Base-by-base conservation (phyloP, 2,329 filamentous ascomycete species). In the Xylaria sp. region DNA sequence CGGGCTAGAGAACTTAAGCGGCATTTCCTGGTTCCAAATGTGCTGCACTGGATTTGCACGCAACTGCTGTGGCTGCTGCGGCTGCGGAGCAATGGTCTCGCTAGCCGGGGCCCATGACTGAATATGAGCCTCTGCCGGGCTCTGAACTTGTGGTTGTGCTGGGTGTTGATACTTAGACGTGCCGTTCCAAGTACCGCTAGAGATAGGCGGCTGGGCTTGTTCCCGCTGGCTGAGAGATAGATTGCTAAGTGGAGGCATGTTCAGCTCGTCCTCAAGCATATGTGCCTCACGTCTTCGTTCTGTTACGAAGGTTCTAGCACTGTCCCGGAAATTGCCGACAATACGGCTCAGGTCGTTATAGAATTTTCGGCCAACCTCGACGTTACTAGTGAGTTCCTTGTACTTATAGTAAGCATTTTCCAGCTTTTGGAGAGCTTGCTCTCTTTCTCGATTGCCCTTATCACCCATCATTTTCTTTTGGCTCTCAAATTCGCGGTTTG, bases 341-440 rank as follows among this genome's bases (percentile, higher is more conserved):
- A 98, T 94, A 79, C 91, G 92, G 53, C 92, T 92, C 4, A 99
- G 85, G 75, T 98, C 94, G 73, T 99, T 99, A 82, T 98, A 99
- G 77, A 99, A 99, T 77, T 96, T 97, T 60, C 95, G 86, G 0
- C 93, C 96, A 0, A 92, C 92, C 71, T 98, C 95, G 2, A 97
- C 85, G 76, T 98, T 97, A 71, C 88, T 92, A 64, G 97, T 89
- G 63, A 98, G 93, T 78, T 99, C 95, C 80, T 97, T 97, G 83
- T 98, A 98, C 80, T 95, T 96, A 79, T 94, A 89, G 77, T 97
- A 98, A 0, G 93, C 95, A 70, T 92, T 94, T 78, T 98, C 95
- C 10, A 99, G 83, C 68, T 87, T 89, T 79, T 99, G 96, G 55
- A 99, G 81, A 0, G 93, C 94, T 72, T 91, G 87, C 77, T 98